Evolutionary conservation across 768 basidiomycete genomes (phyloP).

Genomic region (Candolleomyces efflorescens): DNA sequence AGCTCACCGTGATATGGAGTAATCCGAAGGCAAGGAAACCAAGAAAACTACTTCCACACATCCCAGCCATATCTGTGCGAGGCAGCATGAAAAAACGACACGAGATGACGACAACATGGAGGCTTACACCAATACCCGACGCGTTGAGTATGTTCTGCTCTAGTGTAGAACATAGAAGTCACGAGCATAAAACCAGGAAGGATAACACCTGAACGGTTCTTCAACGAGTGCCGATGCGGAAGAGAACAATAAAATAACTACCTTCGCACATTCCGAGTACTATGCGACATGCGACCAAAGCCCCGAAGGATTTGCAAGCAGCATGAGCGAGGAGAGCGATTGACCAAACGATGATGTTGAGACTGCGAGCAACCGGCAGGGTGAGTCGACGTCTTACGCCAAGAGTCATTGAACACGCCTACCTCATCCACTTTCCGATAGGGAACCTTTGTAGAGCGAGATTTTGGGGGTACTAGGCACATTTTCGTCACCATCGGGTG

Average conservation of each 20-base stretch:
- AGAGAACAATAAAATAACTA: slow-evolving; percentile 6
- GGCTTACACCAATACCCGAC: slow-evolving; percentile 76
- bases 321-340: slow-evolving; percentile 58
- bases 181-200: slow-evolving; percentile 78
- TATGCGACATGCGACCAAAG: slow-evolving; percentile 57
- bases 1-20: slow-evolving; percentile 48
- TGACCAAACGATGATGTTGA: slow-evolving; percentile 67
- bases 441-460: slow-evolving; percentile 68
- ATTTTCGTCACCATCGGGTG: no score
- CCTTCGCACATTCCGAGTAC: slow-evolving; percentile 73
- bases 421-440: slow-evolving; percentile 82
- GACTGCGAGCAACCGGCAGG: slow-evolving; percentile 24
- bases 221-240: not conserved
- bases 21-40: slow-evolving; percentile 16
- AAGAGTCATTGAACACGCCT: not conserved
- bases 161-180: slow-evolving; percentile 75
- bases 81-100: not conserved
- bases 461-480: slow-evolving; percentile 58
- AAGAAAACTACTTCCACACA: not conserved
- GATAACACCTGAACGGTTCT: slow-evolving; percentile 25
- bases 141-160: slow-evolving; percentile 61
- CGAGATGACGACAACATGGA: not conserved
- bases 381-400: no score
- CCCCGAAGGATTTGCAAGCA: slow-evolving; percentile 67
- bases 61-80: not conserved